Evolutionary conservation across 2,329 filamentous ascomycete genomes (phyloP), one percentile per base, ranked within the genome.

Genomic region (Stemphylium beticola): DNA sequence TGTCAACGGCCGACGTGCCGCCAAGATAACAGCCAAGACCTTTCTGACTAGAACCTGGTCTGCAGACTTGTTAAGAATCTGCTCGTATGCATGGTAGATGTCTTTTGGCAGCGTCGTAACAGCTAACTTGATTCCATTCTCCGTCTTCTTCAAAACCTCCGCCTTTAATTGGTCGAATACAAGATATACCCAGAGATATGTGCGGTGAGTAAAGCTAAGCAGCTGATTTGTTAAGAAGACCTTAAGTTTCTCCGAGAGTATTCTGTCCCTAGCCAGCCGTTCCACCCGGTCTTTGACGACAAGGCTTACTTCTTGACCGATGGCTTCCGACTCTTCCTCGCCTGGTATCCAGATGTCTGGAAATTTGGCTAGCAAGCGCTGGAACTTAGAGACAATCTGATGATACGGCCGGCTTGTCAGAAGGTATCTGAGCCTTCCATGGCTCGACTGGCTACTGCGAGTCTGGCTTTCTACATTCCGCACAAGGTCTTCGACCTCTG

Each of bases 361-460:
- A 49, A 62, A 64, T 36, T 29, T 36, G 33, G 58, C 42, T 6
- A 55, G 51, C 3, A 62, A 44, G 31, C 22, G 14, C n/a, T 49
- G 47, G 20, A 60, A 51, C 18, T 51, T 48, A 10, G 26, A 40
- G 15, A 62, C 47, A 12, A 64, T 55, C 40, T 64, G 57, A 47
- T 60, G 50, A 40, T 64, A 64, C 29, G 59, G 59, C n/a, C 61
- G 61, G 50, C 61, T 62, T 24, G 61, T 64, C 34, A 64, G 43
- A 11, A 60, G 42, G 49, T 55, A 54, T 44, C 55, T 65, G 24
- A 64, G 20, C 38, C 55, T 50, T 34, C 43, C 36, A 47, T 51
- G 37, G 38, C 43, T 34, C 4, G 32, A 45, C 20, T 56, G 18
- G 49, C 46, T 49, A n/a, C 46, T 50, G 32, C 38, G 49, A 12